Conservation (phyloP, 2,329 filamentous ascomycete genomes). For the Chrysoporthe puriensis region DNA sequence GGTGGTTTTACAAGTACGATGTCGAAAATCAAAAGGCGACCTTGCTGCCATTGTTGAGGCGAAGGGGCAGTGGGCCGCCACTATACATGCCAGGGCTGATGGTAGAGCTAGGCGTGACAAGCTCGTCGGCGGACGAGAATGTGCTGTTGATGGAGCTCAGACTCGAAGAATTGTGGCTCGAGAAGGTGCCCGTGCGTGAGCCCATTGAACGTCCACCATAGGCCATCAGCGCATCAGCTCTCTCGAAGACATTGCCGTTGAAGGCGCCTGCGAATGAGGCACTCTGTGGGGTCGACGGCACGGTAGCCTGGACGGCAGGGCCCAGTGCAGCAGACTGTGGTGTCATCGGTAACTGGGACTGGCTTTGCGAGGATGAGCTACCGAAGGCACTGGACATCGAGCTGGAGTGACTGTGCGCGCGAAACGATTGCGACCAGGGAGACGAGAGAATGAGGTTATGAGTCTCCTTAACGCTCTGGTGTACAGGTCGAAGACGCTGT, state of each 20-base stretch:
- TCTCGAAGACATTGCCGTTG: slow-evolving; percentile 62
- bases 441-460: slow-evolving; percentile 69
- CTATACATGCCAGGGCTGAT: slow-evolving; percentile 33
- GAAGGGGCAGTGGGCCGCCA: slow-evolving; percentile 33
- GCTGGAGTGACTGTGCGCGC: slow-evolving; percentile 40
- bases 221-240: slow-evolving; percentile 60
- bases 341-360: slow-evolving; percentile 70
- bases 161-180: slow-evolving; percentile 65
- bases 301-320: slow-evolving; percentile 86
- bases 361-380: slow-evolving; percentile 29
- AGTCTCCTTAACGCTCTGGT: slow-evolving; percentile 81
- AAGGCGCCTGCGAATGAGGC: slow-evolving; percentile 60
- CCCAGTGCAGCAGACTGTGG: slow-evolving; percentile 88
- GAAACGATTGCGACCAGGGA: slow-evolving; percentile 54
- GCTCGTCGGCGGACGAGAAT: slow-evolving; percentile 35
- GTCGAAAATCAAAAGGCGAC: slow-evolving; percentile 33
- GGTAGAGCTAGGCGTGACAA: slow-evolving; percentile 37
- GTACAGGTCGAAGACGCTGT: slow-evolving; percentile 75
- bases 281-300: slow-evolving; percentile 71
- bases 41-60: slow-evolving; percentile 38
- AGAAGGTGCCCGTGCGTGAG: slow-evolving; percentile 60
- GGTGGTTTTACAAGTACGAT: not conserved
- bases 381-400: slow-evolving; percentile 38
- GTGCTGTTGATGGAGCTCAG: slow-evolving; percentile 39
- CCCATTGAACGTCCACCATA: slow-evolving; percentile 60